Conservation (phyloP, 495 filamentous ascomycete genomes). For the Penicillium lividum region DNA sequence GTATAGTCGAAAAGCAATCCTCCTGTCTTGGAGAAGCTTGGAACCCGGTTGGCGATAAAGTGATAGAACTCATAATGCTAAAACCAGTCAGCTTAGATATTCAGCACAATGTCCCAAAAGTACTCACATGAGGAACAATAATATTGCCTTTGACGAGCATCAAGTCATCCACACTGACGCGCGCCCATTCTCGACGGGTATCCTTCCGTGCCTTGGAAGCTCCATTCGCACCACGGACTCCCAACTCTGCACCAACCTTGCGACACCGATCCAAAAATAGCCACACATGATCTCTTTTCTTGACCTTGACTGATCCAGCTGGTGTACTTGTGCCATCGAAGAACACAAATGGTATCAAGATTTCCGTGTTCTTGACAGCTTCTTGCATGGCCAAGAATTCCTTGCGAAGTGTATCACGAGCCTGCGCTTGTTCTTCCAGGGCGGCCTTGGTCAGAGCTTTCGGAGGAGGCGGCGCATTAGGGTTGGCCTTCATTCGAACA, state of each 20-base stretch:
- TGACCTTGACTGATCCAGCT: slow-evolving; percentile 76
- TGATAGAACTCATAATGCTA: slow-evolving; percentile 97
- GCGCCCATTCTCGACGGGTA: slow-evolving; percentile 81
- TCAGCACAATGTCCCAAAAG: not conserved
- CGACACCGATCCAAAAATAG: slow-evolving; percentile 86
- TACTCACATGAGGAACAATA: slow-evolving; percentile 89
- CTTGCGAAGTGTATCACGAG: slow-evolving; percentile 78
- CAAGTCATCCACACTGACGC: slow-evolving; percentile 93
- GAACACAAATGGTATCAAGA: slow-evolving; percentile 93
- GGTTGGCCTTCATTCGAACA: slow-evolving; percentile 65
- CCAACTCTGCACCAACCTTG: slow-evolving; percentile 84
- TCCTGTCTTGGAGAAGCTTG: slow-evolving; percentile 56
- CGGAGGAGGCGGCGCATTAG: slow-evolving; percentile 66
- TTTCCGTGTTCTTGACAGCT: slow-evolving; percentile 83
- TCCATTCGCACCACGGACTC: slow-evolving; percentile 60
- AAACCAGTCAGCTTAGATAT: slow-evolving; percentile 20
- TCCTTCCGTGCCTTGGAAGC: slow-evolving; percentile 58
- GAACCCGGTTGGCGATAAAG: slow-evolving; percentile 89
- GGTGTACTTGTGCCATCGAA: slow-evolving; percentile 98
- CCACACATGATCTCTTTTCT: slow-evolving; percentile 92
- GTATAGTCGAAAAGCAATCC: slow-evolving; percentile 77
- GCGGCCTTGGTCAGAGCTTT: slow-evolving; percentile 86
- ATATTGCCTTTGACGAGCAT: slow-evolving; percentile 90
- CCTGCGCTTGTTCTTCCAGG: slow-evolving; percentile 74
- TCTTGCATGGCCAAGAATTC: slow-evolving; percentile 86